Percentiles rank a stretch among this genome's conserved stretches.
Evolutionary conservation across 1,139 yeast species (phyloP).

Genomic region (Magnusiomyces paraingens): DNA sequence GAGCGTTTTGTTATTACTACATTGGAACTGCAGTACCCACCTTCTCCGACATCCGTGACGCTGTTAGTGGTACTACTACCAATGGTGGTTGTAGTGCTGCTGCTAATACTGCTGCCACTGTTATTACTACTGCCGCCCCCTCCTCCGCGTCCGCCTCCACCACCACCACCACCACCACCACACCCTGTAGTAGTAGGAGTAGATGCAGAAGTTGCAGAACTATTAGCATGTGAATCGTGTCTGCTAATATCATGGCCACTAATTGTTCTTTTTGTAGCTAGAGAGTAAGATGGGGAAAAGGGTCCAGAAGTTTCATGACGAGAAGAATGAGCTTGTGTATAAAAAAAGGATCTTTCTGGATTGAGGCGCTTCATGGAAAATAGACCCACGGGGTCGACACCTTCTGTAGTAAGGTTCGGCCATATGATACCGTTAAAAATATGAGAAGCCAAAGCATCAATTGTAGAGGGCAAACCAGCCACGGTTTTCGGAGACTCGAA

Average conservation of each 20-base stretch:
- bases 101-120: neutral
- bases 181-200: neutral
- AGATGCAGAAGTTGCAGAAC: neutral
- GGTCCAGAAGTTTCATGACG: neutral
- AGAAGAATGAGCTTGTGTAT: neutral
- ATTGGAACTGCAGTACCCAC: too few species aligned
- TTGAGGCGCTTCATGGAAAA: constrained; percentile 21
- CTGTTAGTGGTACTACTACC: neutral
- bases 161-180: too few species aligned
- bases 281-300: constrained; percentile 1
- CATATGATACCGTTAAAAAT: constrained; percentile 71
- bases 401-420: constrained; percentile 59
- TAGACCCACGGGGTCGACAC: constrained; percentile 27
- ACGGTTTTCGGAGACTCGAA: constrained; percentile 37
- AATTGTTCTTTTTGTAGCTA: neutral
- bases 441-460: constrained; percentile 46
- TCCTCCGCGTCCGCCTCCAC: too few species aligned
- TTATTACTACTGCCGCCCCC: neutral
- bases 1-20: neutral
- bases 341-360: neutral
- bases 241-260: neutral
- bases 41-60: neutral
- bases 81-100: neutral
- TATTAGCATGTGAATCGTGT: neutral
- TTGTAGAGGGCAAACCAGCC: constrained; percentile 50